A percentile compares a stretch with the other conserved stretches of the same genome.
Evolutionary conservation across 176 grass and related monocot genomes (phyloP).

Genomic region (Olyra latifolia): DNA sequence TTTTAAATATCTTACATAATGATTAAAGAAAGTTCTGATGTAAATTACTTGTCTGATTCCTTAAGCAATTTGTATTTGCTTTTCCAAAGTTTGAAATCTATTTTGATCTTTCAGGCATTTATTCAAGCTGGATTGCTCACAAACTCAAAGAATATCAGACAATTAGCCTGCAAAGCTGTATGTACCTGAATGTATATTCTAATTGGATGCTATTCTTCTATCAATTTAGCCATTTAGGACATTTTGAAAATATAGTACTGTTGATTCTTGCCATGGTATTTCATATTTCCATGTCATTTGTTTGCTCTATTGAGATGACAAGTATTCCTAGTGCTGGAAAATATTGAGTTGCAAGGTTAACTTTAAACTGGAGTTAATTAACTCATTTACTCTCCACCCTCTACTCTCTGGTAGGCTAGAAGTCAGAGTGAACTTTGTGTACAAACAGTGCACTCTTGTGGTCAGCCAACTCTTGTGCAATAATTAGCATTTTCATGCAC

Average conservation of each 20-base stretch:
- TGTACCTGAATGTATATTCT: constrained; percentile 19
- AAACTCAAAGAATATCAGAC: constrained; percentile 59
- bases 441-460: background rate
- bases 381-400: constrained; percentile 15
- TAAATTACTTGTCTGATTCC: background rate
- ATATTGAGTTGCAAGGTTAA: background rate
- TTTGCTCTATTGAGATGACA: background rate
- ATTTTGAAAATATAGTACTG: background rate
- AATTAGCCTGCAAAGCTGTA: constrained; percentile 90
- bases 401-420: background rate
- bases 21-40: background rate
- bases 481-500: background rate
- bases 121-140: constrained; percentile 80
- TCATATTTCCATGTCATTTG: background rate
- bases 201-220: background rate
- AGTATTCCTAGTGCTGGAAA: background rate
- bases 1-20: background rate
- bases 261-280: constrained; percentile 5
- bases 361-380: background rate
- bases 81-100: background rate
- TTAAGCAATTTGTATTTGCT: background rate
- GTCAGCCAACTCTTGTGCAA: background rate
- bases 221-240: background rate
- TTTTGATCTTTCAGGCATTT: constrained; percentile 57
- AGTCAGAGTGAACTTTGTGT: constrained; percentile 5